Conservation (phyloP, 2,329 filamentous ascomycete species). For the Teratosphaeria gauchensis region DNA sequence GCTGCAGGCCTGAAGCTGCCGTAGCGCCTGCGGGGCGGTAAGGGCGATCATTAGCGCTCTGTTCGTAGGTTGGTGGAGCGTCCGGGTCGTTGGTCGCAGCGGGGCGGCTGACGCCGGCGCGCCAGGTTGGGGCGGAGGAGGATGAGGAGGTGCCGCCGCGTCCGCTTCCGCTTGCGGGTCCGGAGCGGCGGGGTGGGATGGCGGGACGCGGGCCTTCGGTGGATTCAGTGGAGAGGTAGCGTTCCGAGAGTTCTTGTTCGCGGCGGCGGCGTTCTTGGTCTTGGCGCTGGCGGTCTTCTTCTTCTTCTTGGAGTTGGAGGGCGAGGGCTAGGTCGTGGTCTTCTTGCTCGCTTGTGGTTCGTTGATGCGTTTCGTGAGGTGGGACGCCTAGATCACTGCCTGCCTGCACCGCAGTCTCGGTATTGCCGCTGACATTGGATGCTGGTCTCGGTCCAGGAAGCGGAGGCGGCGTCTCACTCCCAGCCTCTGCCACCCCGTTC, state of each 20-base stretch:
- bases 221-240: constrained; percentile 53
- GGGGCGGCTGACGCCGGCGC: constrained; percentile 8
- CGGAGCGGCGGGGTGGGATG: constrained; percentile 12
- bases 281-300: constrained; percentile 65
- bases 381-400: not conserved
- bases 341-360: constrained; percentile 60
- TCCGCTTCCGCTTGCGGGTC: not conserved
- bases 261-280: constrained; percentile 48
- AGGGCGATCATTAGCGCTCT: constrained; percentile 47
- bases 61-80: constrained; percentile 57
- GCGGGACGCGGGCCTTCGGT: constrained; percentile 18
- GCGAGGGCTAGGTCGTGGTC: constrained; percentile 76
- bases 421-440: not conserved
- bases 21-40: constrained; percentile 33
- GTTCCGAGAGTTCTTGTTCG: constrained; percentile 60
- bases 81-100: constrained; percentile 36
- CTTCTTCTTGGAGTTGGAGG: constrained; percentile 87
- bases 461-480: not conserved
- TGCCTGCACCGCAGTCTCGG: not conserved
- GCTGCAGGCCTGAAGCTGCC: constrained; percentile 13
- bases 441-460: constrained; percentile 17
- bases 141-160: not conserved
- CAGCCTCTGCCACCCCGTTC: constrained; percentile 4
- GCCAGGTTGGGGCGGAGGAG: constrained; percentile 1
- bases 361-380: constrained; percentile 13